Conservation (phyloP, 768 basidiomycete genomes). For the Lepiota venenata region DNA sequence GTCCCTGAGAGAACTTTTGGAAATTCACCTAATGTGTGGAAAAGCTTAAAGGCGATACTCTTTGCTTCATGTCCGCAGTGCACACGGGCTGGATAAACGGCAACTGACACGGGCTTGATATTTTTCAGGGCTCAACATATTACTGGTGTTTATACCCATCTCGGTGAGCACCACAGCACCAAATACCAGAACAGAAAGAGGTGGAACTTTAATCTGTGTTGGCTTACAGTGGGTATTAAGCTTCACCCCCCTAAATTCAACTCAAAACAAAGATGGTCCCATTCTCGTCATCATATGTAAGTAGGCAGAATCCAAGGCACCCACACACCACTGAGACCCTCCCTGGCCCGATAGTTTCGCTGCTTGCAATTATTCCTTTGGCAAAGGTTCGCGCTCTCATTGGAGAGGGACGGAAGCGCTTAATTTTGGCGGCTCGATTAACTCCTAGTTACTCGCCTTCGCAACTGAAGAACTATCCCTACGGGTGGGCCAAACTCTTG, state of each 20-base stretch:
- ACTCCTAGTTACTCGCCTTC: constrained; percentile 64
- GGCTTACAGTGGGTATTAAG: constrained; percentile 68
- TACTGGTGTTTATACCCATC: constrained; percentile 69
- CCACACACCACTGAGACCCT: neutral
- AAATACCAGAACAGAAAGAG: no score
- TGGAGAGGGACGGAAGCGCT: neutral
- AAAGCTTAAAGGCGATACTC: constrained; percentile 52
- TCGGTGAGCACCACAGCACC: constrained; percentile 39
- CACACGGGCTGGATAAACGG: neutral
- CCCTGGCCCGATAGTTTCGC: constrained; percentile 56
- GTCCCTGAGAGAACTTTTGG: constrained; percentile 38
- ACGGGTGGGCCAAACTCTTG: constrained; percentile 79
- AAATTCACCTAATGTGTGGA: constrained; percentile 37
- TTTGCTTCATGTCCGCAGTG: constrained; percentile 51
- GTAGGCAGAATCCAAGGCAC: constrained; percentile 21
- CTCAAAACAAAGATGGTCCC: constrained; percentile 30
- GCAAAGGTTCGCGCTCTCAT: constrained; percentile 52
- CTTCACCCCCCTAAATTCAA: constrained; percentile 43
- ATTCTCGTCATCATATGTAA: constrained; percentile 73
- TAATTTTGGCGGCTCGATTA: neutral
- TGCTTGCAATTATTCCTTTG: constrained; percentile 80
- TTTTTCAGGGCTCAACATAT: constrained; percentile 58
- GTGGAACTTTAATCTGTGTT: neutral
- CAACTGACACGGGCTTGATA: no score
- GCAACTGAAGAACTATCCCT: constrained; percentile 84